A percentile compares a stretch with the other conserved stretches of the same genome.
phyloP scores from a whole-genome alignment of 306 rosid genomes.

The Acacia acuminata region DNA sequence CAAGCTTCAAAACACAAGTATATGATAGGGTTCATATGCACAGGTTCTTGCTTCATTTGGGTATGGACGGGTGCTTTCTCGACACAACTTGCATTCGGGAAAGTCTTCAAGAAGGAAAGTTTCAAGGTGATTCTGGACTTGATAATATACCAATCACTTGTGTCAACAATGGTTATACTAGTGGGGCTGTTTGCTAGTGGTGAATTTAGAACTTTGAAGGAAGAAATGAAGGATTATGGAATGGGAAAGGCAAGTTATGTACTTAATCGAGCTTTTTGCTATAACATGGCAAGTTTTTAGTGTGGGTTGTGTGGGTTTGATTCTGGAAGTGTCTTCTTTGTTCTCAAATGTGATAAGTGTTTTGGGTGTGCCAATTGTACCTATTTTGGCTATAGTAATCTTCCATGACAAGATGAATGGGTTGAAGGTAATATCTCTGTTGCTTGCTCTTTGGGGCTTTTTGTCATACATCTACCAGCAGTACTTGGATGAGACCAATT shows the following conservation, averaged over 20 bases:
- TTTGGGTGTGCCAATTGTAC: constrained; percentile 50
- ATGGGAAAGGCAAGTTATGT: constrained; percentile 38
- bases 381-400: constrained; percentile 45
- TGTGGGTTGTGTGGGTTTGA: constrained; percentile 43
- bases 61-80: constrained; percentile 43
- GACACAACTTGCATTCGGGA: constrained; percentile 38
- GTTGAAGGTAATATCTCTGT: constrained; percentile 41
- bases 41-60: constrained; percentile 51
- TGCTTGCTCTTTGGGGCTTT: constrained; percentile 54
- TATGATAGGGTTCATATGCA: constrained; percentile 43
- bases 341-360: constrained; percentile 52
- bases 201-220: constrained; percentile 39
- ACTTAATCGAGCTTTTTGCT: constrained; percentile 39
- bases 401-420: constrained; percentile 50
- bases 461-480: constrained; percentile 51
- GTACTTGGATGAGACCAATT: constrained; percentile 31
- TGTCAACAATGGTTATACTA: constrained; percentile 35
- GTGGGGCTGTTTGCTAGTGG: constrained; percentile 53
- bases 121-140: constrained; percentile 44
- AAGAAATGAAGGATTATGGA: constrained; percentile 39
- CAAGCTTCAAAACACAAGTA: constrained; percentile 13
- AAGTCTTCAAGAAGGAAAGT: constrained; percentile 36
- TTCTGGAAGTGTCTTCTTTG: constrained; percentile 53
- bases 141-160: constrained; percentile 36
- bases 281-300: constrained; percentile 39